phyloP scores from a whole-genome alignment of 129 eudicot genomes.

The Calendula officinalis region DNA sequence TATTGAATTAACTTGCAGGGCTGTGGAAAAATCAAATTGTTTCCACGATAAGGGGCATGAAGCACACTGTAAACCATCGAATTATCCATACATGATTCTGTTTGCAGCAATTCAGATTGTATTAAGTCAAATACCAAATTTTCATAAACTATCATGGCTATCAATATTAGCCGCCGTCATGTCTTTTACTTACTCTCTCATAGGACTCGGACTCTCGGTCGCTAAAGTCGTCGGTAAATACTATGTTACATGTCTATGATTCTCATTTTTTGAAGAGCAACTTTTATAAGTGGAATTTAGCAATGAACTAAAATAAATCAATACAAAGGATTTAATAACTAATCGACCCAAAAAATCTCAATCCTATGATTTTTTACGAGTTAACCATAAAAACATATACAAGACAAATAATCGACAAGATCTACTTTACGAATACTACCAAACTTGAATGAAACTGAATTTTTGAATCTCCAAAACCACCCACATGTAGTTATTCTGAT shows the following conservation, averaged over 20 bases:
- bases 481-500: too few relatives aligned
- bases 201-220: conserved; percentile 71
- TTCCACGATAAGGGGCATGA: conserved; percentile 56
- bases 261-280: not conserved
- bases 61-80: conserved; percentile 36
- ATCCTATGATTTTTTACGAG: too few relatives aligned
- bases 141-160: conserved; percentile 74
- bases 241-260: not conserved
- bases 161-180: conserved; percentile 74
- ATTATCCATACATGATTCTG: conserved; percentile 54
- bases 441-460: too few relatives aligned
- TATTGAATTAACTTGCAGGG: conserved; percentile 33
- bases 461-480: too few relatives aligned
- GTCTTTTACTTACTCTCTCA: conserved; percentile 78
- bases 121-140: conserved; percentile 73
- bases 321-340: too few relatives aligned
- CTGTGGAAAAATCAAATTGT: conserved; percentile 67
- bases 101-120: conserved; percentile 59
- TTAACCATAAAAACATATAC: too few relatives aligned
- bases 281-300: too few relatives aligned
- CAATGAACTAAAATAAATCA: too few relatives aligned
- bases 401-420: too few relatives aligned
- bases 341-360: too few relatives aligned
- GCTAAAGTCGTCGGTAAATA: conserved; percentile 46
- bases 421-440: too few relatives aligned